A percentile compares a stretch with the other conserved stretches of the same genome.
Conservation (phyloP, 164 flowering plant species). For the Dillenia suffruticosa region DNA sequence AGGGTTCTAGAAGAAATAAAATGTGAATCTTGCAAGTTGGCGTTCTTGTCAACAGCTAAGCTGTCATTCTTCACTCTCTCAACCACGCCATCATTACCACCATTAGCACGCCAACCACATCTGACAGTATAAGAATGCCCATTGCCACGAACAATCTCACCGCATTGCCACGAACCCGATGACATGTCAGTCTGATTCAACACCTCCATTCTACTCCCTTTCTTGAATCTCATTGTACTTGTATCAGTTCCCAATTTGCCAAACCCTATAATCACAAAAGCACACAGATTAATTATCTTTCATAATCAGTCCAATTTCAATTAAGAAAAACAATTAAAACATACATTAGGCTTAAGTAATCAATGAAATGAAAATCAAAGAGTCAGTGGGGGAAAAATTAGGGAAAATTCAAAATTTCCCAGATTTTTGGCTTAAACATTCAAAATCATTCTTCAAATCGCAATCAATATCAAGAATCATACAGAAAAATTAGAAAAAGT, state of each 20-base stretch:
- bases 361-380: not conserved
- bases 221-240: constrained; percentile 56
- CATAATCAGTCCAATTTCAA: not conserved
- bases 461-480: too few species aligned
- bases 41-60: constrained; percentile 11
- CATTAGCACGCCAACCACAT: constrained; percentile 29
- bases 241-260: not conserved
- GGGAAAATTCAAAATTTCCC: too few species aligned
- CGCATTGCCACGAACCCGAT: constrained; percentile 65
- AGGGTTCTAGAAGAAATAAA: constrained; percentile 22
- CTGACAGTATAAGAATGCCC: constrained; percentile 61
- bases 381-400: not conserved
- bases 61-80: constrained; percentile 24
- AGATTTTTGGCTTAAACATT: too few species aligned
- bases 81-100: constrained; percentile 11
- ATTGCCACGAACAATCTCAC: constrained; percentile 63
- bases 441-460: too few species aligned
- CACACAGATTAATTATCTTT: constrained; percentile 8
- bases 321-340: not conserved
- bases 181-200: constrained; percentile 45
- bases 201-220: constrained; percentile 73
- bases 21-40: constrained; percentile 18
- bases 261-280: not conserved
- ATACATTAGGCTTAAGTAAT: not conserved
- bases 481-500: too few species aligned